Evolutionary conservation across 1,284 basidiomycete genomes (phyloP).

Genomic region (Coniferiporia weirii): DNA sequence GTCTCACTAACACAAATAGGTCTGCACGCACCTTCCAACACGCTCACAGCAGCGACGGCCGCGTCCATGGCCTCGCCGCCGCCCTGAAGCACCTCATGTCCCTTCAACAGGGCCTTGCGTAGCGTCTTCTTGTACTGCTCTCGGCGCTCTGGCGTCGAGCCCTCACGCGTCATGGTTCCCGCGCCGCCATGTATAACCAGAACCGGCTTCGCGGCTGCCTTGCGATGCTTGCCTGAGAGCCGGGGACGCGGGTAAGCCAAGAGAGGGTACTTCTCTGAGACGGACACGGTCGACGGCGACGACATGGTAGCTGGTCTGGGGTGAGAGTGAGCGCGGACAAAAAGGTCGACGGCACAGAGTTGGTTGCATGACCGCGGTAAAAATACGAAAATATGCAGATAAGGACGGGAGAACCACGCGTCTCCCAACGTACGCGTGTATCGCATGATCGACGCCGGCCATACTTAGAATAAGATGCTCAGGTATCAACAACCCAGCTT

Average conservation of each 20-base stretch:
- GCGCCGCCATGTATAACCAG: slow-evolving; percentile 80
- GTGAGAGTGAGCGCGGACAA: not conserved
- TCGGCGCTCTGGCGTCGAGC: slow-evolving; percentile 60
- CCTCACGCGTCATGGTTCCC: slow-evolving; percentile 53
- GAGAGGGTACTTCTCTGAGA: slow-evolving; percentile 16
- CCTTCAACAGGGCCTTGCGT: slow-evolving; percentile 50
- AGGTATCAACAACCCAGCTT: too few relatives aligned
- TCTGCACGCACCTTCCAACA: slow-evolving; percentile 58
- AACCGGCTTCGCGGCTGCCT: slow-evolving; percentile 24
- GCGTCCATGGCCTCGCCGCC: slow-evolving; percentile 82
- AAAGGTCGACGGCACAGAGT: not conserved
- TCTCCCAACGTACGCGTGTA: not conserved
- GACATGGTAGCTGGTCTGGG: not conserved
- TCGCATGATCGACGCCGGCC: not conserved
- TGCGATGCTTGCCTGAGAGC: slow-evolving; percentile 28
- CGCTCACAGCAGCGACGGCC: slow-evolving; percentile 66
- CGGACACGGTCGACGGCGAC: not conserved
- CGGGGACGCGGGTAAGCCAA: not conserved
- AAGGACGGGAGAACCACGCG: not conserved
- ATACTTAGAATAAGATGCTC: too few relatives aligned
- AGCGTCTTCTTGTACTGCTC: slow-evolving; percentile 55
- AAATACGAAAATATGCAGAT: slow-evolving; percentile 1
- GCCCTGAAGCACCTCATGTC: slow-evolving; percentile 53
- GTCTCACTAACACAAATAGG: not conserved
- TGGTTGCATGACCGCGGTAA: not conserved